Evolutionary conservation across 106 monocot species (phyloP), one percentile per base, ranked within the genome.

Genomic region (Platanthera zijinensis): DNA sequence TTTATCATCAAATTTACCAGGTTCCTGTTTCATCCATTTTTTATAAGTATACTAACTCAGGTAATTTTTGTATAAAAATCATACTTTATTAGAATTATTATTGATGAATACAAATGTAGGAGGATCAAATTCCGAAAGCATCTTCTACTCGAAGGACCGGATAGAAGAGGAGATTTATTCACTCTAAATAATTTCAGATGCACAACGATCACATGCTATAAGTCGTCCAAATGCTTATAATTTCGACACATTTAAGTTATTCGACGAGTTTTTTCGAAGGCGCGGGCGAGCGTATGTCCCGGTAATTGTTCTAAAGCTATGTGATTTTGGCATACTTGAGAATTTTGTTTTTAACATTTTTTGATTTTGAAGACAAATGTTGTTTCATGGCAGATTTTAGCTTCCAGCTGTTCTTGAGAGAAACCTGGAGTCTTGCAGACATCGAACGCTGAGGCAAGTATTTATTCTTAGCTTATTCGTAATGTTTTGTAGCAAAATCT

Each of bases 1-100:
- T 82, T 77, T 87, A 84, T 79, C 28, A 66, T 19, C 84, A 84
- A 51, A 82, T 87, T 68, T 66, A 84, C 45, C 87, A 87, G 84
- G 87, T 84, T 22, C 32, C 11, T 74, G 30, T 62, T 64, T 76
- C 15, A 68, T 21, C 75, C 64, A 32, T 51, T 17, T 48, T 11
- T 46, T 19, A 49, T 9, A 74, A n/a, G 15, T 51, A 14, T 73
- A 12, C 2, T 71, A 47, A 19, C 48, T 18, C 70, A 39, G 47
- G 51, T 5, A 70, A 54, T 54, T 22, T 77, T 50, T 28, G 54
- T 45, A 46, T 7, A 8, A 45, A 39, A 47, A 11, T 10, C 15
- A 9, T 39, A 51, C 5, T 57, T 78, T 10, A 69, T 84, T 49
- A 75, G 18, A 6, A 47, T 15, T 76, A 59, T 78, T 48, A 7